A percentile compares a stretch with the other conserved stretches of the same genome.
Evolutionary conservation across 2,329 filamentous ascomycete genomes (phyloP).

Genomic region (Microsporum audouinii): DNA sequence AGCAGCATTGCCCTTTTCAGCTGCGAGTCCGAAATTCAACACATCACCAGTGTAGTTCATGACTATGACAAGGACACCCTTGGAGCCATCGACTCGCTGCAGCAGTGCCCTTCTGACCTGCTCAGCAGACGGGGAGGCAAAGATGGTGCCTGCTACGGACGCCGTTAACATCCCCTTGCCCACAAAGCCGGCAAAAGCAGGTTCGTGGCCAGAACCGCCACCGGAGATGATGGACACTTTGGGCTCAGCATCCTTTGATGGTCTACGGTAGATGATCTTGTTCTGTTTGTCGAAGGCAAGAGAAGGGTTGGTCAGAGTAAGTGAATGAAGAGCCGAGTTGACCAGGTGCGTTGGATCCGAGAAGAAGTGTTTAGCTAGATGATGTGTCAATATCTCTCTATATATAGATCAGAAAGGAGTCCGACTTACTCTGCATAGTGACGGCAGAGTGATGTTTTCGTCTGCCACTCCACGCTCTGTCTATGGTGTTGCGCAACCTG

Average conservation of each 20-base stretch:
- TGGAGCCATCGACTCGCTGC: constrained; percentile 56
- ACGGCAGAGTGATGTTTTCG: neutral
- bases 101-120: constrained; percentile 70
- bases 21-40: constrained; percentile 84
- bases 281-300: constrained; percentile 65
- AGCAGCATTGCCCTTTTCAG: constrained; percentile 77
- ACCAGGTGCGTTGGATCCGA: constrained; percentile 72
- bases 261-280: constrained; percentile 73
- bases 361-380: constrained; percentile 67
- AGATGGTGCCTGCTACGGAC: constrained; percentile 77
- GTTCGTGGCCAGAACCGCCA: constrained; percentile 83
- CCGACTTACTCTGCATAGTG: constrained; percentile 28
- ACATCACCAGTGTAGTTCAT: constrained; percentile 94
- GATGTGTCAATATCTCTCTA: constrained; percentile 9
- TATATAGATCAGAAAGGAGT: neutral
- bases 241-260: constrained; percentile 35
- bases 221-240: constrained; percentile 78
- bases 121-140: constrained; percentile 68
- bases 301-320: constrained; percentile 75
- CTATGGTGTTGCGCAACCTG: neutral
- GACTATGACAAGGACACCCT: constrained; percentile 76
- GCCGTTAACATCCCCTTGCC: constrained; percentile 69
- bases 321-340: constrained; percentile 59
- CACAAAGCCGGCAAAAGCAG: constrained; percentile 75
- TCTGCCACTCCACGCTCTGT: neutral